Evolutionary conservation across 768 basidiomycete species (phyloP), one percentile per base, ranked within the genome.

Genomic region (Boletellus sp.): DNA sequence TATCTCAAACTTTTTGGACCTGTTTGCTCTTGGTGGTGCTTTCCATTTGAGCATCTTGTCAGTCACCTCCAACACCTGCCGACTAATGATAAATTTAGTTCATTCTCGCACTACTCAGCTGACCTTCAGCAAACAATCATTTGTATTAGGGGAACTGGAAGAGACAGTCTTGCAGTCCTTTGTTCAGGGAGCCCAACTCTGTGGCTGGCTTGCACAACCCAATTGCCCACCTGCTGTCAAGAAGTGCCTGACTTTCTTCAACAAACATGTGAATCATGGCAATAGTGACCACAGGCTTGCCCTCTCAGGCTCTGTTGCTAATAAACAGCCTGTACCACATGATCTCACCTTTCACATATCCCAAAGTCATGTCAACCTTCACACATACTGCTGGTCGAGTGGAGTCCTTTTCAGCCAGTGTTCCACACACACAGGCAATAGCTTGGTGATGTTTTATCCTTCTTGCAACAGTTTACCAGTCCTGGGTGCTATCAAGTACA

Each of bases 151-250:
- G 23, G 16, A 26, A 11, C 16, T 23, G 7, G 40, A 41, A 22
- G 9, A 13, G 11, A 33, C 31, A 20, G 33, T 33, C 24, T 26
- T 26, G 4, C 8, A 55, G 0, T 53, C 65, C 3, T 73, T 72
- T 48, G 68, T 73, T 1, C 72, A 70, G 15, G 56, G 66, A 0
- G 57, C 63, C 38, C 17, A 17, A n/a, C 36, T 37, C 61, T 61
- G 2, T 74, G 70, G 72, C 73, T 2, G 4, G 36, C 8, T 37
- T 8, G 7, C 36, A 19, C 9, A 19, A 11, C 11, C 17, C 2
- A 17, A 37, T 37, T 19, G 19, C 19, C 19, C 19, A 2, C 36
- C 17, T 2, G 17, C 17, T 9, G 19, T 37, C 36, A 20, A 3
- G n/a, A 17, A 37, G 9, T 37, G 36, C 11, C 1, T 9, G 11